Conservation (phyloP, 192 early-diverging fungal genomes). For the Coemansia sp. region DNA sequence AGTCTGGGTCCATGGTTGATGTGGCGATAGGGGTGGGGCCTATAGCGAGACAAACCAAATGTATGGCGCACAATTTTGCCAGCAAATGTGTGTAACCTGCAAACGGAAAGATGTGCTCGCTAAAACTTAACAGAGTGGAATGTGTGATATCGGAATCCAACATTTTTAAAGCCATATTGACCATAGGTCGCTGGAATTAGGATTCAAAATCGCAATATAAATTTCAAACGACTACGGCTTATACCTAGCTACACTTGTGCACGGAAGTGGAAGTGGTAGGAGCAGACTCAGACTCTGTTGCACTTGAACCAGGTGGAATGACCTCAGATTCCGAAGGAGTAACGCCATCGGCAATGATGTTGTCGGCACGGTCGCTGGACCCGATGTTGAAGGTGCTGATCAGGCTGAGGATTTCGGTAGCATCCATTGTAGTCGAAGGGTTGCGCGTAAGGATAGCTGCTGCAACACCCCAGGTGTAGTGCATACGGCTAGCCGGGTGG, state of each 20-base stretch:
- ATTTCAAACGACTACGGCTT: not conserved
- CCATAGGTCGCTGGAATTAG: no score
- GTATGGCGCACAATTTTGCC: no score
- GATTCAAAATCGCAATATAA: no score
- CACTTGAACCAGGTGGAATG: conserved; percentile 4
- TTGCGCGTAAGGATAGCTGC: conserved; percentile 39
- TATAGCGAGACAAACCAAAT: no score
- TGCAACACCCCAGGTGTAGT: conserved; percentile 45
- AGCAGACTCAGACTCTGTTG: not conserved
- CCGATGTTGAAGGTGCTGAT: conserved; percentile 20
- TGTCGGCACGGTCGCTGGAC: conserved; percentile 35
- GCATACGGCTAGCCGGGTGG: conserved; percentile 50
- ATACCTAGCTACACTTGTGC: not conserved
- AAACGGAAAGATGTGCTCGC: no score
- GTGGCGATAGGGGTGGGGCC: no score
- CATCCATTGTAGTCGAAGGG: conserved; percentile 23
- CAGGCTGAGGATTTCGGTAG: conserved; percentile 16
- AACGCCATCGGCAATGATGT: conserved; percentile 29
- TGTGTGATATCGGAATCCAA: no score
- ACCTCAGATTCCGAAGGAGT: conserved; percentile 11
- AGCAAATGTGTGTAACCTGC: no score
- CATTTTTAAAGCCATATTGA: no score
- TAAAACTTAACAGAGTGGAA: no score
- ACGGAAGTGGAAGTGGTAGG: not conserved
- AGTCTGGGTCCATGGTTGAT: no score